Conservation (phyloP, 2,329 filamentous ascomycete genomes). For the Exserohilum turcica region DNA sequence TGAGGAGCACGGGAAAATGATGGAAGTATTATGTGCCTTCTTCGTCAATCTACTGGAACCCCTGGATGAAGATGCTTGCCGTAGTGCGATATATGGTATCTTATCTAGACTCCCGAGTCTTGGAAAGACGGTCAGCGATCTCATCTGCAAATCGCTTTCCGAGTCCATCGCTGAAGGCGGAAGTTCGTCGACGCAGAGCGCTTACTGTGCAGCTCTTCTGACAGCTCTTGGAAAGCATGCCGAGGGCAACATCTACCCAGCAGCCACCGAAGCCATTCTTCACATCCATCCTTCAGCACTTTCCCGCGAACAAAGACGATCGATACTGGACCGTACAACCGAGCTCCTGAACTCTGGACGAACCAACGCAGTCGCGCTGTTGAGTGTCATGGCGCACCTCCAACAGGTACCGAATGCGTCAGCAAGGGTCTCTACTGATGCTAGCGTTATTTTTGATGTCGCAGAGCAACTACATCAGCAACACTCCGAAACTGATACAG, state of each 20-base stretch:
- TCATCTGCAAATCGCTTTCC: constrained; percentile 26
- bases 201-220: constrained; percentile 29
- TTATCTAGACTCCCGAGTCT: constrained; percentile 25
- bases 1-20: constrained; percentile 22
- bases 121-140: constrained; percentile 3
- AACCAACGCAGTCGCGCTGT: constrained; percentile 12
- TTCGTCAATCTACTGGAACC: constrained; percentile 32
- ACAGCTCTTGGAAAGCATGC: constrained; percentile 16
- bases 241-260: constrained; percentile 7
- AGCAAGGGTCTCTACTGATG: constrained; percentile 39
- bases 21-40: constrained; percentile 36
- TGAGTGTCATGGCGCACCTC: constrained; percentile 39
- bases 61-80: constrained; percentile 21
- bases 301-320: constrained; percentile 40
- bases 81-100: constrained; percentile 24
- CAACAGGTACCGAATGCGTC: constrained; percentile 46
- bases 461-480: constrained; percentile 31
- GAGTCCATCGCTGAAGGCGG: constrained; percentile 29
- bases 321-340: constrained; percentile 36
- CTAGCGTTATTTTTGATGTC: constrained; percentile 32
- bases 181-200: constrained; percentile 22
- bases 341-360: constrained; percentile 19
- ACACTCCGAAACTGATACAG: constrained; percentile 14
- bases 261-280: constrained; percentile 26
- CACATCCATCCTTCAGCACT: constrained; percentile 33